A percentile compares a stretch with the other conserved stretches of the same genome.
Conservation (phyloP, 140 eudicot species). For the Senecio squalidus region DNA sequence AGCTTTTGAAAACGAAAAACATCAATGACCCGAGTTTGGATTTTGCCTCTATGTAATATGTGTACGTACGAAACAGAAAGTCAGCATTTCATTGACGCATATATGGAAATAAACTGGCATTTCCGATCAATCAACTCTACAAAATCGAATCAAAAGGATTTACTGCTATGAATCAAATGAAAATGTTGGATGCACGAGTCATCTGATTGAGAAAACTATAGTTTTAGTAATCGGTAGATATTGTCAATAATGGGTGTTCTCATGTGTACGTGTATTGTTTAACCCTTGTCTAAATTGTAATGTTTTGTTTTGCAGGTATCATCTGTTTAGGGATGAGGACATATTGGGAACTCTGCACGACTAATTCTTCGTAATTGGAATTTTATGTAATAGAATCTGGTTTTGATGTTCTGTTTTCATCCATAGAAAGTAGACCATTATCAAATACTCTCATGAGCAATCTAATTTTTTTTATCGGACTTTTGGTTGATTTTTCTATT, state of each 20-base stretch:
- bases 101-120: no score
- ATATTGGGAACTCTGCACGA: conserved; percentile 58
- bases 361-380: conserved; percentile 5
- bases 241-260: not conserved
- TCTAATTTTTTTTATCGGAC: no score
- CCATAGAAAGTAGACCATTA: not conserved
- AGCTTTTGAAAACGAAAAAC: no score
- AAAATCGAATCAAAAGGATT: not conserved
- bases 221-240: no score
- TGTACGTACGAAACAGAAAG: no score
- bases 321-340: conserved; percentile 50
- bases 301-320: conserved; percentile 39
- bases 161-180: not conserved
- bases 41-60: no score
- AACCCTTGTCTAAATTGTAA: not conserved
- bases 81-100: no score
- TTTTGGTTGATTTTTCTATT: no score
- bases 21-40: no score
- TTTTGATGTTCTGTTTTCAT: not conserved
- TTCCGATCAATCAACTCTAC: no score
- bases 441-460: no score
- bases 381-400: not conserved
- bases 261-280: not conserved
- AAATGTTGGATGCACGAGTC: not conserved
- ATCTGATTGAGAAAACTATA: not conserved